These are phyloP conservation scores for Diplodia intermedia DNA, from an alignment of 2,329 filamentous ascomycete genomes.

Conservation along the genomic window DNA sequence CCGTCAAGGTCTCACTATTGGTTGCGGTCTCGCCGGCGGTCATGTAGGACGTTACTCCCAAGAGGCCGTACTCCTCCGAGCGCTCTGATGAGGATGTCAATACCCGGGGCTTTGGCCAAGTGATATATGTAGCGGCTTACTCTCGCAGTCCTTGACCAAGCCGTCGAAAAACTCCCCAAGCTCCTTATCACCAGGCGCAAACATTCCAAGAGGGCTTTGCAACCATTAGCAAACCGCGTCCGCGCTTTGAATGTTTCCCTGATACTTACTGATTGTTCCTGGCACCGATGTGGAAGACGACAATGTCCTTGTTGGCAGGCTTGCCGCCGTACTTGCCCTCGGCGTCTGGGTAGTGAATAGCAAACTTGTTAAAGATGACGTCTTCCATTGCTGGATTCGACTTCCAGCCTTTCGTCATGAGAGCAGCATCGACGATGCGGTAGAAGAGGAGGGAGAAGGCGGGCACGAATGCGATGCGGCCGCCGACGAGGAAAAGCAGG, in stretches of 20 bases:
- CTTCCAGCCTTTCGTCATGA: slow-evolving; percentile 45
- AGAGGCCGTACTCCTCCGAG: slow-evolving; percentile 18
- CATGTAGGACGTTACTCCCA: slow-evolving; percentile 48
- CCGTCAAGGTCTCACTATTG: slow-evolving; percentile 51
- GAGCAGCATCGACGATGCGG: slow-evolving; percentile 44
- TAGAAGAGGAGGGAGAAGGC: slow-evolving; percentile 45
- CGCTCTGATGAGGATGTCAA: slow-evolving; percentile 9
- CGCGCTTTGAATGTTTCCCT: background rate
- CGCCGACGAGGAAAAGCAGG: slow-evolving; percentile 45
- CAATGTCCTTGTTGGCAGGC: slow-evolving; percentile 43
- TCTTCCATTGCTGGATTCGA: slow-evolving; percentile 50
- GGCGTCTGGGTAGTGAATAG: slow-evolving; percentile 49
- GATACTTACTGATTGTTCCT: slow-evolving; percentile 43
- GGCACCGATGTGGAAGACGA: slow-evolving; percentile 51
- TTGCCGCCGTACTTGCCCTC: slow-evolving; percentile 43
- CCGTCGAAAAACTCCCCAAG: slow-evolving; percentile 49
- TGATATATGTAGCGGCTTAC: background rate
- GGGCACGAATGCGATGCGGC: slow-evolving; percentile 47
- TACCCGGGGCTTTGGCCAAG: no score
- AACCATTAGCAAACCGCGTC: background rate
- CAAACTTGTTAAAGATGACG: slow-evolving; percentile 46
- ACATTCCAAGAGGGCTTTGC: slow-evolving; percentile 55
- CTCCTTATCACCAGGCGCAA: slow-evolving; percentile 55
- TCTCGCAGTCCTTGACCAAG: slow-evolving; percentile 48
- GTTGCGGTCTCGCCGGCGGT: slow-evolving; percentile 47